Evolutionary conservation across 768 basidiomycete species (phyloP).

Genomic region (Cyclocybe aegerita): DNA sequence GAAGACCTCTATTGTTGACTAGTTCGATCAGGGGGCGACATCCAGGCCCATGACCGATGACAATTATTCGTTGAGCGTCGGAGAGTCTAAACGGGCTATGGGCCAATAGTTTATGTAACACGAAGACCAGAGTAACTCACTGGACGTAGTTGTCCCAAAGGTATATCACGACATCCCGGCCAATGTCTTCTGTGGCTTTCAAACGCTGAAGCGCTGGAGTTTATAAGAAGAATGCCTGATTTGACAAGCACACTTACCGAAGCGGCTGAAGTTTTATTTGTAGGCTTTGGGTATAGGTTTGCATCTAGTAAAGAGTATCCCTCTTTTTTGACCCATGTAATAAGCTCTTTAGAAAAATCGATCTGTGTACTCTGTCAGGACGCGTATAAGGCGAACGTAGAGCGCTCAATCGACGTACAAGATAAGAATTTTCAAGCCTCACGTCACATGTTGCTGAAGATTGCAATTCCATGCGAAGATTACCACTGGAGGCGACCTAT

Average conservation of each 20-base stretch:
- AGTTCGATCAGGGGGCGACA: constrained; percentile 76
- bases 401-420: constrained; percentile 44
- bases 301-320: constrained; percentile 82
- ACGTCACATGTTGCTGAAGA: constrained; percentile 72
- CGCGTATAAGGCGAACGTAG: not conserved
- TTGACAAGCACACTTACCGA: constrained; percentile 6
- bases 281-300: constrained; percentile 74
- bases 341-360: constrained; percentile 78
- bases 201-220: constrained; percentile 27
- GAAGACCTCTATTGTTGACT: constrained; percentile 65
- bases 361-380: constrained; percentile 48
- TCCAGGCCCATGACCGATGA: constrained; percentile 89
- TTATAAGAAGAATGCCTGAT: not conserved
- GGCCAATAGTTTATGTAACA: not conserved
- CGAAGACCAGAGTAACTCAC: constrained; percentile 45
- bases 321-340: constrained; percentile 70
- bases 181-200: constrained; percentile 43
- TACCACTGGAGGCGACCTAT: constrained; percentile 60
- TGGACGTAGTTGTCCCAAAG: constrained; percentile 97
- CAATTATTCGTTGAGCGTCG: constrained; percentile 65
- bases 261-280: constrained; percentile 2
- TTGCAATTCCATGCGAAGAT: constrained; percentile 81
- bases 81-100: constrained; percentile 54
- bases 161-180: constrained; percentile 68
- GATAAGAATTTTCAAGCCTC: constrained; percentile 77